A percentile compares a stretch with the other conserved stretches of the same genome.
phyloP scores from a whole-genome alignment of 2,329 filamentous ascomycete genomes.

The Tolypocladium endophyticum region DNA sequence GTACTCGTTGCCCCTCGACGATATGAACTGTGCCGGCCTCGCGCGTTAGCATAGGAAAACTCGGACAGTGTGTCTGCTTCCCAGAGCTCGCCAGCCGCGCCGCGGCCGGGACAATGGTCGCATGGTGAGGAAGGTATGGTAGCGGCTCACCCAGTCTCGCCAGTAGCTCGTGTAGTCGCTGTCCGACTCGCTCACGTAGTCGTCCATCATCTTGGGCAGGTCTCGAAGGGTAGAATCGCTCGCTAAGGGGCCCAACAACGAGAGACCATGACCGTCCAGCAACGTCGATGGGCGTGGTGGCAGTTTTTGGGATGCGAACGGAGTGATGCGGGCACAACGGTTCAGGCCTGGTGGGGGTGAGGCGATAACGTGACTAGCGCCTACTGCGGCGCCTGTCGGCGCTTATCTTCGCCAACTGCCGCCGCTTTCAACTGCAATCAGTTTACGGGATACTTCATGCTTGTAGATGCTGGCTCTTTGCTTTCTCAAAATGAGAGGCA shows the following conservation, averaged over 20 bases:
- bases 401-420: background rate
- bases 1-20: slow-evolving; percentile 94
- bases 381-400: background rate
- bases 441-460: background rate
- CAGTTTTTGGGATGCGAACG: background rate
- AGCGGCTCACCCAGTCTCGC: slow-evolving; percentile 85
- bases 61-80: too few species aligned
- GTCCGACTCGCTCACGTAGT: slow-evolving; percentile 95
- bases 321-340: background rate
- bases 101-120: background rate
- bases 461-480: background rate
- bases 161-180: slow-evolving; percentile 99
- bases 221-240: slow-evolving; percentile 3
- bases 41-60: slow-evolving; percentile 7
- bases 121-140: background rate
- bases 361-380: slow-evolving; percentile 6
- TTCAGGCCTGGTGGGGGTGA: background rate
- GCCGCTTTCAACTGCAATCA: too few species aligned
- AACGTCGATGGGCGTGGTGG: background rate
- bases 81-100: background rate
- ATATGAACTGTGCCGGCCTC: slow-evolving; percentile 68
- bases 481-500: background rate
- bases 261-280: slow-evolving; percentile 17
- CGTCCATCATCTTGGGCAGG: slow-evolving; percentile 60
- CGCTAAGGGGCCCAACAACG: slow-evolving; percentile 9